phyloP scores from a whole-genome alignment of 2,329 filamentous ascomycete species.

The Alternaria burnsii region DNA sequence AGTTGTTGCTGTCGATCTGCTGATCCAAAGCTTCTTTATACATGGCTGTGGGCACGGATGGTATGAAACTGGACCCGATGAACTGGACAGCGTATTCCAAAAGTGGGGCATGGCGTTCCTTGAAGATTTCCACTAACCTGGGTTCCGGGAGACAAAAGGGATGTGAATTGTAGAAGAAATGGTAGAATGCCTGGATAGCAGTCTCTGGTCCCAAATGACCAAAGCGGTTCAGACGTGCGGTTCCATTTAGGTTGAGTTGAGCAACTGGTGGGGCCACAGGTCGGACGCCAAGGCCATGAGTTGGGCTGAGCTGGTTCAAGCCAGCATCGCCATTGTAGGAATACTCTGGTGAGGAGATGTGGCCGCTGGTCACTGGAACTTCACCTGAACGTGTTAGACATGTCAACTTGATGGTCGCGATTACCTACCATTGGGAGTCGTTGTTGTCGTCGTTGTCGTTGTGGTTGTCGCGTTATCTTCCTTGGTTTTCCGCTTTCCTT shows the following conservation, averaged over 20 bases:
- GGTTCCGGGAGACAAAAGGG: conserved; percentile 63
- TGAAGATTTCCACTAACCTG: conserved; percentile 52
- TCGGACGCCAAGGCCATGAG: conserved; percentile 30
- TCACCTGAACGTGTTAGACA: conserved; percentile 20
- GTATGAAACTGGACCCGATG: conserved; percentile 64
- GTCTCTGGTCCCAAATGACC: conserved; percentile 41
- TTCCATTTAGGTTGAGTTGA: conserved; percentile 47
- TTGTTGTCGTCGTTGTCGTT: conserved; percentile 9
- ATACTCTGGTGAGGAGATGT: conserved; percentile 44
- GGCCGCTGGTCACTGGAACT: conserved; percentile 28
- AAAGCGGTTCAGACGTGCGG: conserved; percentile 40
- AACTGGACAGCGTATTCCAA: conserved; percentile 65
- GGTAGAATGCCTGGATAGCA: conserved; percentile 47
- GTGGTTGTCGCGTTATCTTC: conserved; percentile 38
- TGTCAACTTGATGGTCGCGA: background rate
- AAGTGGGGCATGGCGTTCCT: conserved; percentile 51
- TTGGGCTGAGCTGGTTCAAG: conserved; percentile 36
- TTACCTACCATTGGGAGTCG: conserved; percentile 33
- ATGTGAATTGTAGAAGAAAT: conserved; percentile 65
- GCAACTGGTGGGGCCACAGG: conserved; percentile 30
- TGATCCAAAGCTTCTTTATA: conserved; percentile 53
- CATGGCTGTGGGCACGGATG: conserved; percentile 55
- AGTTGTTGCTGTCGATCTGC: conserved; percentile 42
- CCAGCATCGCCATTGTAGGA: conserved; percentile 39
- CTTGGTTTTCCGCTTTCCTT: conserved; percentile 53